These are phyloP conservation scores for Patellifolia procumbens DNA, from an alignment of 179 eudicot species.

Conservation along the genomic window DNA sequence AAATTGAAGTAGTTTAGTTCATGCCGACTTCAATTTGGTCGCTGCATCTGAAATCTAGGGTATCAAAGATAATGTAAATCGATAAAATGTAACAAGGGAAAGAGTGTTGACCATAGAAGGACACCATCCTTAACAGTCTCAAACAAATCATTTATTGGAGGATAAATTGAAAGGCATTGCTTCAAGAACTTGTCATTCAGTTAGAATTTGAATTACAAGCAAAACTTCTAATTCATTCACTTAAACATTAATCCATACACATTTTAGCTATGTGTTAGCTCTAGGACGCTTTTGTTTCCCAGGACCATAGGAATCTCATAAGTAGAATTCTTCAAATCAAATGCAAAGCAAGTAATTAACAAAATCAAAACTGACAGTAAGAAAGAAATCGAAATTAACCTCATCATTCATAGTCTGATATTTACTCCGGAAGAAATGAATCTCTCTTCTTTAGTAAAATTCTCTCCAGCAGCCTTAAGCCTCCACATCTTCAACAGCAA, in stretches of 20 bases:
- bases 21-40: not conserved
- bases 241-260: not conserved
- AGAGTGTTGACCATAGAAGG: conserved; percentile 72
- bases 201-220: too few species aligned
- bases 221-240: not conserved
- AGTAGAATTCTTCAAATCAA: not conserved
- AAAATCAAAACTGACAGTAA: conserved; percentile 47
- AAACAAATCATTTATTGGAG: conserved; percentile 87
- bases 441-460: conserved; percentile 80
- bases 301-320: not conserved
- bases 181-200: conserved; percentile 82
- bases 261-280: not conserved
- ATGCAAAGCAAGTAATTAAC: not conserved
- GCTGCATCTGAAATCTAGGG: not conserved
- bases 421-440: conserved; percentile 59
- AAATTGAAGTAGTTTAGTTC: not conserved
- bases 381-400: conserved; percentile 81
- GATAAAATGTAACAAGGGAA: conserved; percentile 7
- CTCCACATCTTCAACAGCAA: conserved; percentile 82
- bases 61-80: not conserved
- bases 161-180: conserved; percentile 83
- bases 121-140: conserved; percentile 96
- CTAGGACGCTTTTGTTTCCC: too few species aligned
- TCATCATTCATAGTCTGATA: conserved; percentile 64
- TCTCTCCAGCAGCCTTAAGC: conserved; percentile 84